These are phyloP conservation scores for Penicillium pancosmium DNA, from an alignment of 495 filamentous ascomycete genomes.

Conservation along the genomic window DNA sequence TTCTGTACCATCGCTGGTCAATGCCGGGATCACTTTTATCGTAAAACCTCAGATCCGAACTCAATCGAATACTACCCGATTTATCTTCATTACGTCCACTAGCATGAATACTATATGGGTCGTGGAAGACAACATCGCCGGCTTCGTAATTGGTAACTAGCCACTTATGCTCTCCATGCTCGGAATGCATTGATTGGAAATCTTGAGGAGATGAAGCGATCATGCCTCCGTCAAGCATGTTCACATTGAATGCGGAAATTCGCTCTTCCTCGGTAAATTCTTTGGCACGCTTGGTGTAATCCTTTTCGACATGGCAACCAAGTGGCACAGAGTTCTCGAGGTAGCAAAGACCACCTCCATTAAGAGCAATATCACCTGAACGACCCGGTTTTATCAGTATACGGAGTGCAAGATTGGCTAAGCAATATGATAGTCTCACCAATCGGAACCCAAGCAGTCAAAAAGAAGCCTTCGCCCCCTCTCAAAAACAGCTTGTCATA, in stretches of 20 bases:
- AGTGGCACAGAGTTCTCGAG: conserved; percentile 37
- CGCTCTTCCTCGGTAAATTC: conserved; percentile 21
- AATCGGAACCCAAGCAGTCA: conserved; percentile 63
- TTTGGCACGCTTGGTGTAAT: conserved; percentile 18
- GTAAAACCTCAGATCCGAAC: conserved; percentile 52
- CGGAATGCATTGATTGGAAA: conserved; percentile 19
- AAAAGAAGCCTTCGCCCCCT: conserved; percentile 47
- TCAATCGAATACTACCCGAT: conserved; percentile 46
- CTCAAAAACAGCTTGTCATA: conserved; percentile 62
- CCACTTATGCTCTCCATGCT: conserved; percentile 33
- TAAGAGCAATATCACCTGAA: conserved; percentile 44
- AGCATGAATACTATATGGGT: conserved; percentile 52
- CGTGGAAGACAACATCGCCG: conserved; percentile 58
- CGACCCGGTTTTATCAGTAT: neutral
- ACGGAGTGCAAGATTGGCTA: neutral
- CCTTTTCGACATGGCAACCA: conserved; percentile 22
- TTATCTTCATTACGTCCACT: conserved; percentile 52
- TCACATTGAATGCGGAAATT: conserved; percentile 26
- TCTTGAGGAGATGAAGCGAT: conserved; percentile 22
- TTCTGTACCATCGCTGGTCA: conserved; percentile 34
- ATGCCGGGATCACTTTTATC: conserved; percentile 37
- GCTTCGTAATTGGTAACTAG: conserved; percentile 53
- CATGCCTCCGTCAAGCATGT: conserved; percentile 26
- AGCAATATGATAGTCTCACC: conserved; percentile 20
- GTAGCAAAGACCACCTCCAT: conserved; percentile 59